Evolutionary conservation across 2,329 filamentous ascomycete species (phyloP).

Genomic region (Ophiostoma quercus): DNA sequence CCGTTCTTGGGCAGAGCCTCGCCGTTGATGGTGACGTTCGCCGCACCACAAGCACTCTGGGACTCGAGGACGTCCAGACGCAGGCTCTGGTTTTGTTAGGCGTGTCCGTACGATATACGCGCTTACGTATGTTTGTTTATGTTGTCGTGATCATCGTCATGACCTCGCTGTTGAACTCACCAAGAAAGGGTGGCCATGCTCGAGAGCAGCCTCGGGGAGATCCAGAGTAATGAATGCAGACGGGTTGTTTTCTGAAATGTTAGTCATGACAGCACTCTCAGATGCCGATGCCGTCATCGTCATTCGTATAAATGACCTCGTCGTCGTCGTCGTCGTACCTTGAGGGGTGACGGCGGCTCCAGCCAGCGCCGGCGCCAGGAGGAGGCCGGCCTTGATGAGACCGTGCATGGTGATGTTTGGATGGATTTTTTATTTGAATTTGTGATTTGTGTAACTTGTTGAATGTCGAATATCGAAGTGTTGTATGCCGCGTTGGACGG

Average conservation of each 20-base stretch:
- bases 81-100: constrained; percentile 33
- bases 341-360: constrained; percentile 26
- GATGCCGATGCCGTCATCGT: neutral
- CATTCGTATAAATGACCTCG: neutral
- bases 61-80: constrained; percentile 44
- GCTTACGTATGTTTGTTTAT: neutral
- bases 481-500: constrained; percentile 9
- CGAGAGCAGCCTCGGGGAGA: constrained; percentile 26
- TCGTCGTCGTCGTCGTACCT: constrained; percentile 23
- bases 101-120: too few species aligned
- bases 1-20: constrained; percentile 41
- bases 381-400: constrained; percentile 34
- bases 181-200: constrained; percentile 27
- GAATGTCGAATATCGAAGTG: neutral
- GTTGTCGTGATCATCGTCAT: neutral
- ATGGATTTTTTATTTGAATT: neutral
- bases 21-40: constrained; percentile 45
- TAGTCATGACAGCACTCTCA: neutral
- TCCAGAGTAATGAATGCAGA: constrained; percentile 30
- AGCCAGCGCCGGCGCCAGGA: constrained; percentile 37
- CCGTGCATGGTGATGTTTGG: constrained; percentile 32
- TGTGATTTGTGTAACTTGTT: too few species aligned
- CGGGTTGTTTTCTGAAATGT: constrained; percentile 22
- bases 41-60: constrained; percentile 42
- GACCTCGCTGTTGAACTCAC: constrained; percentile 24